Conservation (phyloP, 164 flowering plant genomes). For the Protea cynaroides region DNA sequence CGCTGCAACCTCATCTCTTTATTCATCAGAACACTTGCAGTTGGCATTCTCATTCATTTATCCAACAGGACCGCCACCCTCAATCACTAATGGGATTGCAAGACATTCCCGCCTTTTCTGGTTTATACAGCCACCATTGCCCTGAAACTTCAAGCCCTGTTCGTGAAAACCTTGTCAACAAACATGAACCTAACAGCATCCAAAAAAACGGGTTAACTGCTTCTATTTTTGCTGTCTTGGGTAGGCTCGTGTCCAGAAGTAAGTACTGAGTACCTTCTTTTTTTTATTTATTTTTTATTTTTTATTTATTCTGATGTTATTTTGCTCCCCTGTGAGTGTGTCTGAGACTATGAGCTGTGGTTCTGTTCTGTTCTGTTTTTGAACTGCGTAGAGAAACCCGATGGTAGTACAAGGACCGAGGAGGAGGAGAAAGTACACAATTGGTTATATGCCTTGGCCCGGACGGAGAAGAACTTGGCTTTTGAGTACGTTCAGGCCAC, state of each 20-base stretch:
- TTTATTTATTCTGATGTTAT: neutral
- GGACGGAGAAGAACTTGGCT: conserved; percentile 40
- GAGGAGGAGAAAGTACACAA: conserved; percentile 60
- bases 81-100: conserved; percentile 17
- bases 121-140: neutral
- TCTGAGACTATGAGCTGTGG: too few relatives aligned
- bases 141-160: conserved; percentile 9
- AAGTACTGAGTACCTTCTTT: neutral
- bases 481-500: conserved; percentile 72
- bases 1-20: neutral
- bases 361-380: neutral
- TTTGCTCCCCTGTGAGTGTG: neutral
- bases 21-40: neutral
- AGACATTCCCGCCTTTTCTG: conserved; percentile 11
- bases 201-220: conserved; percentile 9
- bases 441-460: conserved; percentile 63
- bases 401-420: conserved; percentile 47
- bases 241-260: conserved; percentile 35
- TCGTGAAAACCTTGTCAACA: conserved; percentile 20
- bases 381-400: conserved; percentile 30
- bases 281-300: too few relatives aligned
- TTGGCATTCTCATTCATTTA: neutral
- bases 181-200: conserved; percentile 2
- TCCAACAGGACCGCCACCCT: neutral
- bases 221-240: conserved; percentile 15